phyloP scores from a whole-genome alignment of 1,284 basidiomycete species.

The Ustilago bromivora region DNA sequence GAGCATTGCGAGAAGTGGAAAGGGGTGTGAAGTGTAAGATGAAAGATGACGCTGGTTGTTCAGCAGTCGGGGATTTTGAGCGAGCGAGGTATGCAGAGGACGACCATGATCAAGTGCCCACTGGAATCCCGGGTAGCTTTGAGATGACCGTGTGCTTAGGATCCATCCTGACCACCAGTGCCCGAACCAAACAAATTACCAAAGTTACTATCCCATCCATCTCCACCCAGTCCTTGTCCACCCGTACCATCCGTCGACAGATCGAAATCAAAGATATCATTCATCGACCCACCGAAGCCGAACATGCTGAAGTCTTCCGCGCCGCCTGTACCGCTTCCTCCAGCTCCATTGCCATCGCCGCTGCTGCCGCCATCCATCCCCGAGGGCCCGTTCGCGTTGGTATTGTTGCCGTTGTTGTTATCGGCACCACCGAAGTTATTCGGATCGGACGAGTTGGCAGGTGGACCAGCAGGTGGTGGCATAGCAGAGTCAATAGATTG shows the following conservation, averaged over 20 bases:
- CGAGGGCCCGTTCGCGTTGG: conserved; percentile 28
- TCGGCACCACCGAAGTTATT: conserved; percentile 18
- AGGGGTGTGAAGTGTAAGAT: not conserved
- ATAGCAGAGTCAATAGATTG: conserved; percentile 39
- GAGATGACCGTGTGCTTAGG: conserved; percentile 5
- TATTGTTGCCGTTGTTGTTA: conserved; percentile 20
- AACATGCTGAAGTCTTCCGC: conserved; percentile 65
- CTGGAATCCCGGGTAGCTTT: not conserved
- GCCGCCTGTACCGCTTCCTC: conserved; percentile 16
- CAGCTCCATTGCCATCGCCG: conserved; percentile 16
- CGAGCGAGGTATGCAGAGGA: not conserved
- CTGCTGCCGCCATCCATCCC: conserved; percentile 9
- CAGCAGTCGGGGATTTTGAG: no score
- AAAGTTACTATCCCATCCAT: conserved; percentile 57
- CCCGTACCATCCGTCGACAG: conserved; percentile 49
- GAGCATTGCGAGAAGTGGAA: not conserved
- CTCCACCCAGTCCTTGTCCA: conserved; percentile 35
- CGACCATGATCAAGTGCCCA: not conserved
- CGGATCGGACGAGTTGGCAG: conserved; percentile 23
- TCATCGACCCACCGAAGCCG: conserved; percentile 59
- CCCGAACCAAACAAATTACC: conserved; percentile 48
- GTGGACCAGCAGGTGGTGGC: conserved; percentile 41
- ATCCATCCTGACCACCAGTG: conserved; percentile 43
- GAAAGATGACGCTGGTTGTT: not conserved
- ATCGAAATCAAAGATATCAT: conserved; percentile 67